These are phyloP conservation scores for Henckelia pumila DNA, from an alignment of 257 asterid species.

Conservation along the genomic window DNA sequence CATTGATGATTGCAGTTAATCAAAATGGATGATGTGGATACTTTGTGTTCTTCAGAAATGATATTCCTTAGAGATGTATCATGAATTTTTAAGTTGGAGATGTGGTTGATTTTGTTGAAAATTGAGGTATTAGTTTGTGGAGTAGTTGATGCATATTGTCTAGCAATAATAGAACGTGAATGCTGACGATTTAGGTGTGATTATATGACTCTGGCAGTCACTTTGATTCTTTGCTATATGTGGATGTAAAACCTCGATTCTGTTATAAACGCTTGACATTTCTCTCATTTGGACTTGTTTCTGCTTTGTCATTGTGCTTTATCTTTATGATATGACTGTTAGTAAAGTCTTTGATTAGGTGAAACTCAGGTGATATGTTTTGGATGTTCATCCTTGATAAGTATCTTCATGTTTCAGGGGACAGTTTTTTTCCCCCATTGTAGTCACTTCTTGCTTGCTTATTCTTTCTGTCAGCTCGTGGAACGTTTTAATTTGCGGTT, in stretches of 20 bases:
- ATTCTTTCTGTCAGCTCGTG: constrained; percentile 51
- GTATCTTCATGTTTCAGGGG: no score
- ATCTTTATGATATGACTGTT: constrained; percentile 13
- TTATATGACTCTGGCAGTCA: background rate
- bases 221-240: background rate
- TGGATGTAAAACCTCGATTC: background rate
- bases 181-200: background rate
- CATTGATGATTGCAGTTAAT: background rate
- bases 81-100: no score
- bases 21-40: background rate
- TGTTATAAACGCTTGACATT: background rate
- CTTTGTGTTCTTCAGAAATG: background rate
- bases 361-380: background rate
- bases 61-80: background rate
- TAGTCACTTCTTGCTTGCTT: constrained; percentile 12
- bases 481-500: constrained; percentile 78
- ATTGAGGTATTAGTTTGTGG: background rate
- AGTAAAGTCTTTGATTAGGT: background rate
- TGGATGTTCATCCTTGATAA: constrained; percentile 3
- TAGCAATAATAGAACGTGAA: no score
- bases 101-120: no score
- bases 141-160: no score
- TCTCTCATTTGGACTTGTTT: constrained; percentile 1
- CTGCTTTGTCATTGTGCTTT: background rate
- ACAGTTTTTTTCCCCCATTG: background rate